A percentile compares a stretch with the other conserved stretches of the same genome.
These are phyloP conservation scores for Dacryopinax spathularia DNA, from an alignment of 768 basidiomycete genomes.

Conservation along the genomic window DNA sequence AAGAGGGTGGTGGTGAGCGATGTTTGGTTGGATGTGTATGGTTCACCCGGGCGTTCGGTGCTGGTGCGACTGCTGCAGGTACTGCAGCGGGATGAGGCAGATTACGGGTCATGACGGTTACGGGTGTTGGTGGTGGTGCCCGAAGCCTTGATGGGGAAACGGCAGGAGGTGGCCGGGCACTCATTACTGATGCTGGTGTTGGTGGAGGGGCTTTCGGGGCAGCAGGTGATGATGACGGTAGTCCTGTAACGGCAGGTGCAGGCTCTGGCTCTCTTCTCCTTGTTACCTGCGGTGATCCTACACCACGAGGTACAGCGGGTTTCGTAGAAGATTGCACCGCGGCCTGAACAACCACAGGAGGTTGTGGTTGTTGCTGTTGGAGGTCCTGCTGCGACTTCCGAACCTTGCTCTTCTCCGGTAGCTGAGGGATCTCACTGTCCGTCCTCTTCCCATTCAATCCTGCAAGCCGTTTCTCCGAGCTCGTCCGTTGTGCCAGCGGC, in stretches of 20 bases:
- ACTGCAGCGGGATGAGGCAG: neutral
- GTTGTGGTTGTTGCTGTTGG: neutral
- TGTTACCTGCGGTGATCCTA: neutral
- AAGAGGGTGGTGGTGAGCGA: neutral
- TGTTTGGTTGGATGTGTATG: neutral
- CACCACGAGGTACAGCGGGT: neutral
- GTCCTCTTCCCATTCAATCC: slow-evolving; percentile 18
- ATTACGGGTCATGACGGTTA: neutral
- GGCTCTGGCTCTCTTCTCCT: neutral
- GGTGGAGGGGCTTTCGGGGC: neutral
- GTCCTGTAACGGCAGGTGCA: neutral
- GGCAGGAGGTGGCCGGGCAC: neutral
- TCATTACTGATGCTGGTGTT: neutral
- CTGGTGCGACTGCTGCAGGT: neutral
- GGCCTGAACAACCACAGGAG: neutral
- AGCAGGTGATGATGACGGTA: neutral
- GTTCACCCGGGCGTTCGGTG: neutral
- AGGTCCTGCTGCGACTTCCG: neutral
- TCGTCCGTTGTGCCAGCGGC: neutral
- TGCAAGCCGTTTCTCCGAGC: slow-evolving; percentile 22
- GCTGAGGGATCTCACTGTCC: neutral
- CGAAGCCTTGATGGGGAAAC: neutral
- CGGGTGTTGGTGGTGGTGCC: neutral
- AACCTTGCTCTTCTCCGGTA: neutral
- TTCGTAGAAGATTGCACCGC: neutral